Conservation (phyloP, 2,329 filamentous ascomycete species). For the Epichloe hybrida region DNA sequence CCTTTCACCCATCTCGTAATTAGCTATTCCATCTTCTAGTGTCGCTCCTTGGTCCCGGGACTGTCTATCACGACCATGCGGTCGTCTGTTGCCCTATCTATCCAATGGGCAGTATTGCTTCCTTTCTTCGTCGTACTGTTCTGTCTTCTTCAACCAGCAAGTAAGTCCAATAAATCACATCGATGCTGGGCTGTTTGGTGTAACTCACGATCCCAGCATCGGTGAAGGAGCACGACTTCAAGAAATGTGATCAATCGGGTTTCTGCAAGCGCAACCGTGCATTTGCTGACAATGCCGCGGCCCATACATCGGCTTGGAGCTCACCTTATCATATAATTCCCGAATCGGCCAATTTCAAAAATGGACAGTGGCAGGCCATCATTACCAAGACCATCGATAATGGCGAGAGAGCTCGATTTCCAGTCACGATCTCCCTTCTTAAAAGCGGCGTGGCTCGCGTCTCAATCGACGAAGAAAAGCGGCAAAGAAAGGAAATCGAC, state of each 20-base stretch:
- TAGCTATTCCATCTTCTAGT: background rate
- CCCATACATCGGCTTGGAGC: conserved; percentile 53
- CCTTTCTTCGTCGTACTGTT: conserved; percentile 44
- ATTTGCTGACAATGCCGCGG: conserved; percentile 64
- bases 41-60: conserved; percentile 4
- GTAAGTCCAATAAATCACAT: conserved; percentile 29
- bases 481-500: conserved; percentile 78
- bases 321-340: conserved; percentile 69
- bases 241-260: conserved; percentile 87
- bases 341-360: conserved; percentile 59
- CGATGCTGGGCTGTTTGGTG: background rate
- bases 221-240: conserved; percentile 96
- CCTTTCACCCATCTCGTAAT: background rate
- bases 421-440: conserved; percentile 76
- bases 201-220: conserved; percentile 35
- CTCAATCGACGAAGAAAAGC: conserved; percentile 80
- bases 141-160: conserved; percentile 48
- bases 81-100: conserved; percentile 35
- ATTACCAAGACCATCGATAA: conserved; percentile 66
- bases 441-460: conserved; percentile 81
- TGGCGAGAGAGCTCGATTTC: conserved; percentile 60
- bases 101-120: conserved; percentile 51
- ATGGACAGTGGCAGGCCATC: conserved; percentile 65
- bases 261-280: conserved; percentile 94
- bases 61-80: conserved; percentile 30